Evolutionary conservation across 1,284 basidiomycete species (phyloP).

Genomic region (Fereydounia khargensis): DNA sequence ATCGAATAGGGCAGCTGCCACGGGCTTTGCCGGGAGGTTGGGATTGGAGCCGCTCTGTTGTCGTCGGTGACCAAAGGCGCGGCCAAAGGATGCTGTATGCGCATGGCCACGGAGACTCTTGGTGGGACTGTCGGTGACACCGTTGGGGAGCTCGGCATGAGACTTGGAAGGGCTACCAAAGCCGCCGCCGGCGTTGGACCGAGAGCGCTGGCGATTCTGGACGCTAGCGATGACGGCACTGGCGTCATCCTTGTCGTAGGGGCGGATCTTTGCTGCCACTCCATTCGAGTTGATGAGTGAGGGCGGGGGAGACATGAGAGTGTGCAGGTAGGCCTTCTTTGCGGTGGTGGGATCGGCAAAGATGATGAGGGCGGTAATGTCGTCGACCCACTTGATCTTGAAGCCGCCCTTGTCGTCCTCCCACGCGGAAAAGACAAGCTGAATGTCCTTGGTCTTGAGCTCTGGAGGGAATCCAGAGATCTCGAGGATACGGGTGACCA

Average conservation of each 20-base stretch:
- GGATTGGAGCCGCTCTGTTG: constrained; percentile 41
- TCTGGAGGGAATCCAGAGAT: constrained; percentile 88
- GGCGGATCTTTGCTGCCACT: constrained; percentile 66
- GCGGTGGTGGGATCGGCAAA: constrained; percentile 70
- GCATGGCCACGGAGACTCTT: constrained; percentile 16
- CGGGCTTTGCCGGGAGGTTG: constrained; percentile 43
- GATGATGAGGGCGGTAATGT: constrained; percentile 90
- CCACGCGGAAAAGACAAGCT: constrained; percentile 84
- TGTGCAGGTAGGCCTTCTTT: constrained; percentile 91
- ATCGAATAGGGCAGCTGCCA: constrained; percentile 49
- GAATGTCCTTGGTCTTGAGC: constrained; percentile 95
- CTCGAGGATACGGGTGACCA: constrained; percentile 89
- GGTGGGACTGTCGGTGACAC: constrained; percentile 13
- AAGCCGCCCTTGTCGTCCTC: constrained; percentile 84
- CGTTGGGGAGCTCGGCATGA: constrained; percentile 11
- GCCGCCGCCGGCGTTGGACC: constrained; percentile 38
- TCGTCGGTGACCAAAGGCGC: constrained; percentile 30
- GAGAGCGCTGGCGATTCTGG: constrained; percentile 62
- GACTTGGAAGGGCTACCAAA: constrained; percentile 25
- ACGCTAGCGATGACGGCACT: constrained; percentile 84
- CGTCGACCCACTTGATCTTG: constrained; percentile 98
- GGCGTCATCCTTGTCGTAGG: constrained; percentile 92
- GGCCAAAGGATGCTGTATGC: constrained; percentile 22
- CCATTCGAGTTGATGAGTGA: constrained; percentile 59
- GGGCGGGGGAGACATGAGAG: constrained; percentile 66